Percentiles rank a stretch among this genome's conserved stretches.
phyloP scores from a whole-genome alignment of 2,329 filamentous ascomycete species.

The Calonectria henricotiae region DNA sequence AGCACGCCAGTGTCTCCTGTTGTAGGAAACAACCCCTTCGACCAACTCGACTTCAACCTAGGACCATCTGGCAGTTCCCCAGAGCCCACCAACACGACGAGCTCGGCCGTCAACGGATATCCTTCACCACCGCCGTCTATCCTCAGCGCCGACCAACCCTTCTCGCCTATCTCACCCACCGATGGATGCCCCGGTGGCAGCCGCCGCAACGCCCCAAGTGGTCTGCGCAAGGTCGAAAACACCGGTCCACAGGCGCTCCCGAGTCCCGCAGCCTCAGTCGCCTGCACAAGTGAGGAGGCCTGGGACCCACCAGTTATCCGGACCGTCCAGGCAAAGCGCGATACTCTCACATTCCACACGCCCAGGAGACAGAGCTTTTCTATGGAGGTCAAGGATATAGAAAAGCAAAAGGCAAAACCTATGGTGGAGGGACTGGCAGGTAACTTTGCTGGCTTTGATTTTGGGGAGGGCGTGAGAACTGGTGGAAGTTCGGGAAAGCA shows the following conservation, averaged over 20 bases:
- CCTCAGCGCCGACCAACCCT: conserved; percentile 52
- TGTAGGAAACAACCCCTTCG: conserved; percentile 59
- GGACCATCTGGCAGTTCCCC: conserved; percentile 28
- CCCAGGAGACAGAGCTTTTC: conserved; percentile 66
- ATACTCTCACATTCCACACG: conserved; percentile 66
- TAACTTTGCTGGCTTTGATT: conserved; percentile 61
- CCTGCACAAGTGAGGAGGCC: conserved; percentile 61
- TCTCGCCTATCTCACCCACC: conserved; percentile 50
- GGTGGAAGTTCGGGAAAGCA: conserved; percentile 42
- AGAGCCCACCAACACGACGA: conserved; percentile 17
- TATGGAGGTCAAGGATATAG: conserved; percentile 63
- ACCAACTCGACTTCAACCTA: conserved; percentile 60
- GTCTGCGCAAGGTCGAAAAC: conserved; percentile 51
- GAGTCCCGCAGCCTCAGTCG: conserved; percentile 62
- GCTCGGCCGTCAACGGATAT: conserved; percentile 50
- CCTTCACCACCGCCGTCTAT: conserved; percentile 61
- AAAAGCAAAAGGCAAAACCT: conserved; percentile 41
- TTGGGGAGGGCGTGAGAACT: conserved; percentile 55
- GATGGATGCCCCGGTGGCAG: conserved; percentile 43
- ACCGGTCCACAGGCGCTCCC: conserved; percentile 58
- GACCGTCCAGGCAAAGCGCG: conserved; percentile 67
- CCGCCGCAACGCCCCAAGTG: conserved; percentile 49
- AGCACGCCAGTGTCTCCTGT: conserved; percentile 50
- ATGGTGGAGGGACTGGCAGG: conserved; percentile 58
- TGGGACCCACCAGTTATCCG: conserved; percentile 63